phyloP scores from a whole-genome alignment of 345 rosid species.

The Microcos paniculata region DNA sequence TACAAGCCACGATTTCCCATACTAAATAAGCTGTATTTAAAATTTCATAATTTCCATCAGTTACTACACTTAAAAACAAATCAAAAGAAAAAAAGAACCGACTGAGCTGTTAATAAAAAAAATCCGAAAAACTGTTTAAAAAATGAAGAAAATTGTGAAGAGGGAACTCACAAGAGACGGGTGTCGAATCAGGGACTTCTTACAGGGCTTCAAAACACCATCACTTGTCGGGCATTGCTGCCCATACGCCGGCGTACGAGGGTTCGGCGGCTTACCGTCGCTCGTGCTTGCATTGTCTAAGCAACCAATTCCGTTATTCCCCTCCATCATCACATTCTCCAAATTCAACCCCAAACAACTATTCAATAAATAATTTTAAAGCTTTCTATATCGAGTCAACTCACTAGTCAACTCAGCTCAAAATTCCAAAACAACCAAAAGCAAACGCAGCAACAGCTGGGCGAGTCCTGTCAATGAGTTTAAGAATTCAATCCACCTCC shows the following conservation, averaged over 20 bases:
- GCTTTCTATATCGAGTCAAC: constrained; percentile 3
- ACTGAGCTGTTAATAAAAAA: too few relatives aligned
- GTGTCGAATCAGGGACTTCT: constrained; percentile 67
- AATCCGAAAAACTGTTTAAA: neutral
- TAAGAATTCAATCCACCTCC: neutral
- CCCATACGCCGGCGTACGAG: constrained; percentile 32
- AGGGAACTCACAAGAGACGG: constrained; percentile 60
- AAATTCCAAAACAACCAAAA: neutral
- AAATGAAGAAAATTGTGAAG: neutral
- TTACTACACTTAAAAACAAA: neutral
- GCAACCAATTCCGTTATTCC: constrained; percentile 35
- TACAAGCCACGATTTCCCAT: neutral
- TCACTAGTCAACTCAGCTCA: constrained; percentile 21
- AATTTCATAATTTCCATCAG: neutral
- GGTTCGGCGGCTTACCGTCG: constrained; percentile 71
- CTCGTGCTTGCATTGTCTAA: constrained; percentile 55
- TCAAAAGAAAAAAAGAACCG: neutral
- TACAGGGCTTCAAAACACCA: constrained; percentile 34
- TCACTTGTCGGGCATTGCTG: constrained; percentile 35
- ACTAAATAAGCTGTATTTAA: neutral
- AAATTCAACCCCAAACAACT: neutral
- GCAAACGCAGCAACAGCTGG: neutral
- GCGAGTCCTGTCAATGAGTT: neutral
- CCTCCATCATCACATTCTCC: constrained; percentile 65
- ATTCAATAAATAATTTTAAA: neutral